Percentiles rank a stretch among this genome's conserved stretches.
Conservation (phyloP, 371 early-diverging fungal genomes). For the Mortierella sp. region DNA sequence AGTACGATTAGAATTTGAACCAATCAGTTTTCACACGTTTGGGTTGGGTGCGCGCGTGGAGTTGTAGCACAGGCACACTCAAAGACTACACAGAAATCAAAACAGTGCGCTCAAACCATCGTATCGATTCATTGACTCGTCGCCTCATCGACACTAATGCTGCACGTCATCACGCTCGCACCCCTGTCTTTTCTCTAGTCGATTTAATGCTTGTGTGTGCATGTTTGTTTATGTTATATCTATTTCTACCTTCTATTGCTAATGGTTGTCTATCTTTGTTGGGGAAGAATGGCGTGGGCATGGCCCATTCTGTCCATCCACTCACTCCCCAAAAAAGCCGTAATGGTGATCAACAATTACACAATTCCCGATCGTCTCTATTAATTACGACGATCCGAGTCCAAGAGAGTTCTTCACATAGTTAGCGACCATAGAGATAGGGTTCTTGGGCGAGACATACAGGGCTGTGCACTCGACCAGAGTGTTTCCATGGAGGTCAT, state of each 20-base stretch:
- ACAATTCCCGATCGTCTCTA: no score
- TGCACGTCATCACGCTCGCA: no score
- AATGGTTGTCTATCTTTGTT: background rate
- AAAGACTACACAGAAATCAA: no score
- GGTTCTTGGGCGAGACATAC: conserved; percentile 73
- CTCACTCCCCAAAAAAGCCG: no score
- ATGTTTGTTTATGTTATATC: background rate
- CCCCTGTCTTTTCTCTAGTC: no score
- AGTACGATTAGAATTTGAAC: background rate
- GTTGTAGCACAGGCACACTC: no score
- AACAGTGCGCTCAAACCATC: background rate
- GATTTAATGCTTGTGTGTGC: background rate
- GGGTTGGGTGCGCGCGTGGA: background rate
- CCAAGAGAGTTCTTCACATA: conserved; percentile 56
- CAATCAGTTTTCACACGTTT: background rate
- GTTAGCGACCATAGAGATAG: conserved; percentile 46
- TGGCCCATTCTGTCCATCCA: background rate
- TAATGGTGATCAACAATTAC: no score
- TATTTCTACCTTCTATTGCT: background rate
- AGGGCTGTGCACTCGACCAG: conserved; percentile 78
- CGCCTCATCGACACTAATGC: background rate
- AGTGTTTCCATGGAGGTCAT: conserved; percentile 63
- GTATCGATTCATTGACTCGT: background rate
- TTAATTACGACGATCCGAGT: conserved; percentile 9
- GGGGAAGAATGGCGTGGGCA: no score